Conservation (phyloP, 2,329 filamentous ascomycete genomes). For the Exophiala dermatitidis region DNA sequence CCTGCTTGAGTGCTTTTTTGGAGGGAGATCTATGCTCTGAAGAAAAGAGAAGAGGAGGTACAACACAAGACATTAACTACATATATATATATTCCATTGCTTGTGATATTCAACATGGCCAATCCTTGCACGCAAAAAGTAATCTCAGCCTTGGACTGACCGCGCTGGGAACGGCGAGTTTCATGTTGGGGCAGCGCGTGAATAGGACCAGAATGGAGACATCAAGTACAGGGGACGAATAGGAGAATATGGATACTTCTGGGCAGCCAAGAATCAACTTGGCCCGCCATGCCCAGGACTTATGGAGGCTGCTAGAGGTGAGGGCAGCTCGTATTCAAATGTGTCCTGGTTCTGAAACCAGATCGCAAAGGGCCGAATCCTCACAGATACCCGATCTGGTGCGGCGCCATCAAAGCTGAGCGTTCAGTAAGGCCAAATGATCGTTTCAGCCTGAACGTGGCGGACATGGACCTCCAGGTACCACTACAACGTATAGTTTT, state of each 20-base stretch:
- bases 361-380: slow-evolving; percentile 16
- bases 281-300: background rate
- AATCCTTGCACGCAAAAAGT: background rate
- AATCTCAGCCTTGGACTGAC: slow-evolving; percentile 5
- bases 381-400: slow-evolving; percentile 9
- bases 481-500: background rate
- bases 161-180: slow-evolving; percentile 4
- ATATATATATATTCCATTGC: slow-evolving; percentile 5
- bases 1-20: slow-evolving; percentile 15
- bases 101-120: background rate
- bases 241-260: slow-evolving; percentile 7
- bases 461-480: slow-evolving; percentile 5
- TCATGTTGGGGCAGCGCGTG: slow-evolving; percentile 7
- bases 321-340: background rate
- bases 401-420: slow-evolving; percentile 3
- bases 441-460: slow-evolving; percentile 16
- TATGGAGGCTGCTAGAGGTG: background rate
- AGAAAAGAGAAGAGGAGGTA: background rate
- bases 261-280: background rate
- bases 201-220: background rate
- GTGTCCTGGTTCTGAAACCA: background rate
- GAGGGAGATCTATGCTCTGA: slow-evolving; percentile 11
- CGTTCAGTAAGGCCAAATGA: background rate
- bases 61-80: background rate
- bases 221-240: slow-evolving; percentile 9